These are phyloP conservation scores for Amanita rimosa DNA, from an alignment of 768 basidiomycete species.

Conservation along the genomic window DNA sequence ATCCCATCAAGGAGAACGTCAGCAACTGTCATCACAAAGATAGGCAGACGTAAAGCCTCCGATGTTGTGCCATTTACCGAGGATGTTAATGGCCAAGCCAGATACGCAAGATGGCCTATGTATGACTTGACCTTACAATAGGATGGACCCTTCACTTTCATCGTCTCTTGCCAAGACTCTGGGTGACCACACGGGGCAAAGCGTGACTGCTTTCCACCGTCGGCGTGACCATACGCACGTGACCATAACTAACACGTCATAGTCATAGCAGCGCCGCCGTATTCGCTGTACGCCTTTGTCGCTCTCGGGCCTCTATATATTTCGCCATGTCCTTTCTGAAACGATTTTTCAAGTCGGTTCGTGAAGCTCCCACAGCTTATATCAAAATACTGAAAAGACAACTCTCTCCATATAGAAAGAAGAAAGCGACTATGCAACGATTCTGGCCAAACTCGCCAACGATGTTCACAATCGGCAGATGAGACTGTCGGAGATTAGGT, in stretches of 20 bases:
- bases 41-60: background rate
- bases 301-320: background rate
- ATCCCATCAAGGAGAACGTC: conserved; percentile 7
- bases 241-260: background rate
- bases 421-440: conserved; percentile 69
- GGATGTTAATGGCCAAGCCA: background rate
- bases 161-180: too few species aligned
- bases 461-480: conserved; percentile 68
- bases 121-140: too few species aligned
- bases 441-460: conserved; percentile 53
- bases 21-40: background rate
- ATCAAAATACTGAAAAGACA: background rate
- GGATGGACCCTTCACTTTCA: background rate
- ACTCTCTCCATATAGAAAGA: conserved; percentile 27
- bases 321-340: conserved; percentile 15
- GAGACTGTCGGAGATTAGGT: conserved; percentile 71
- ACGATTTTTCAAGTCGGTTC: conserved; percentile 21
- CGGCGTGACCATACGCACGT: background rate
- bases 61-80: background rate
- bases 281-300: background rate
- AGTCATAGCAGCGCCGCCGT: too few species aligned
- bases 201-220: too few species aligned
- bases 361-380: background rate
- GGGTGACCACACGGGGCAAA: too few species aligned
- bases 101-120: background rate